Evolutionary conservation across 371 early-diverging fungal genomes (phyloP).

Genomic region (Mortierella polycephala): DNA sequence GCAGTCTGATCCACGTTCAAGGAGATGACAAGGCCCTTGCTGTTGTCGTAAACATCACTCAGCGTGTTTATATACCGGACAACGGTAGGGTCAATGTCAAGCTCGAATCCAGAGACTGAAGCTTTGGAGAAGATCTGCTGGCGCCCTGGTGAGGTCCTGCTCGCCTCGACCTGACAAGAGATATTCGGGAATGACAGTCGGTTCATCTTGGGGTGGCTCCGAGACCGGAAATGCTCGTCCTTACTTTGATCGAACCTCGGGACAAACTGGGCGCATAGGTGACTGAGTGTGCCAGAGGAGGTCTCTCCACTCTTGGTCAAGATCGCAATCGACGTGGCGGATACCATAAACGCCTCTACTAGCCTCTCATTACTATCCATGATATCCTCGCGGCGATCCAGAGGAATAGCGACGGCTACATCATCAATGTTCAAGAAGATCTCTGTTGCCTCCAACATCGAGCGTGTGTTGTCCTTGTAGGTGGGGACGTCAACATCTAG

Average conservation of each 20-base stretch:
- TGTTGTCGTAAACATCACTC: constrained; percentile 70
- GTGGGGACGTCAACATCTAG: constrained; percentile 63
- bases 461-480: constrained; percentile 60
- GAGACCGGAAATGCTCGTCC: constrained; percentile 74
- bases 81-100: constrained; percentile 75
- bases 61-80: constrained; percentile 78
- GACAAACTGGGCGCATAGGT: constrained; percentile 79
- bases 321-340: constrained; percentile 67
- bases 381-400: constrained; percentile 60
- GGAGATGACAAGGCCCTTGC: constrained; percentile 51
- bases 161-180: constrained; percentile 63
- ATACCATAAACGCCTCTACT: constrained; percentile 69
- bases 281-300: constrained; percentile 66
- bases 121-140: constrained; percentile 60
- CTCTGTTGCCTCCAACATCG: constrained; percentile 66
- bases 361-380: constrained; percentile 43
- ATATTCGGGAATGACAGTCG: constrained; percentile 70
- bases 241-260: constrained; percentile 76
- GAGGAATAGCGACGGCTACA: constrained; percentile 77
- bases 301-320: constrained; percentile 69
- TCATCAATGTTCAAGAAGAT: constrained; percentile 65
- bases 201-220: constrained; percentile 77
- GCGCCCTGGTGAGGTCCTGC: constrained; percentile 60
- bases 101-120: constrained; percentile 71
- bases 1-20: constrained; percentile 25